These are phyloP conservation scores for Trichophyton schoenleinii DNA, from an alignment of 2,329 filamentous ascomycete species.

Conservation along the genomic window DNA sequence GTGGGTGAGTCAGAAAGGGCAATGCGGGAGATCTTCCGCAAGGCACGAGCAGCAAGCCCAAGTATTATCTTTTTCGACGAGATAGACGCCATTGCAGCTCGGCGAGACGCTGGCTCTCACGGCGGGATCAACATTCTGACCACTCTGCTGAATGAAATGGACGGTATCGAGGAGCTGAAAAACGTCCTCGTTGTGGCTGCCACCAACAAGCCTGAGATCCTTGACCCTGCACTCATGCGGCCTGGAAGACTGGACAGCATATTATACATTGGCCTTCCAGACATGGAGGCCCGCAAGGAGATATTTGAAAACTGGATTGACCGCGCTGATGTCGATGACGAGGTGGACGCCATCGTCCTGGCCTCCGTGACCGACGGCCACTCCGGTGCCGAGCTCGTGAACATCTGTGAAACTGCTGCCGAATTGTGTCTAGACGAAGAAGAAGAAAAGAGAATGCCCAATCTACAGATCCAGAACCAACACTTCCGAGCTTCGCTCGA, in stretches of 20 bases:
- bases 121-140: conserved; percentile 68
- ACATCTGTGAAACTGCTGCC: conserved; percentile 42
- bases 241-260: conserved; percentile 75
- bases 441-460: conserved; percentile 24
- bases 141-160: conserved; percentile 87
- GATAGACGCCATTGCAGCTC: conserved; percentile 69
- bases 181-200: conserved; percentile 81
- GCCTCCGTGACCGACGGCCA: conserved; percentile 59
- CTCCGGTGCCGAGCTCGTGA: conserved; percentile 72
- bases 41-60: conserved; percentile 71
- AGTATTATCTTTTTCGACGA: conserved; percentile 97
- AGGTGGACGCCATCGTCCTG: conserved; percentile 54
- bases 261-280: conserved; percentile 75
- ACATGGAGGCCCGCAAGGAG: conserved; percentile 57
- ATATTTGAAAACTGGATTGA: conserved; percentile 59
- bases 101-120: conserved; percentile 39
- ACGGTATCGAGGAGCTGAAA: conserved; percentile 74
- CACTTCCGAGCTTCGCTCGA: conserved; percentile 35
- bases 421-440: conserved; percentile 42
- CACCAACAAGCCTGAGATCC: conserved; percentile 75
- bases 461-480: conserved; percentile 27
- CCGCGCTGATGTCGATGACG: conserved; percentile 46
- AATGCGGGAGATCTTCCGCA: conserved; percentile 71
- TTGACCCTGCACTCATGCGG: conserved; percentile 75
- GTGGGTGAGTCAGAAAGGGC: conserved; percentile 87